Percentiles rank a stretch among this genome's conserved stretches.
phyloP scores from a whole-genome alignment of 768 basidiomycete genomes.

The Serendipita indica region DNA sequence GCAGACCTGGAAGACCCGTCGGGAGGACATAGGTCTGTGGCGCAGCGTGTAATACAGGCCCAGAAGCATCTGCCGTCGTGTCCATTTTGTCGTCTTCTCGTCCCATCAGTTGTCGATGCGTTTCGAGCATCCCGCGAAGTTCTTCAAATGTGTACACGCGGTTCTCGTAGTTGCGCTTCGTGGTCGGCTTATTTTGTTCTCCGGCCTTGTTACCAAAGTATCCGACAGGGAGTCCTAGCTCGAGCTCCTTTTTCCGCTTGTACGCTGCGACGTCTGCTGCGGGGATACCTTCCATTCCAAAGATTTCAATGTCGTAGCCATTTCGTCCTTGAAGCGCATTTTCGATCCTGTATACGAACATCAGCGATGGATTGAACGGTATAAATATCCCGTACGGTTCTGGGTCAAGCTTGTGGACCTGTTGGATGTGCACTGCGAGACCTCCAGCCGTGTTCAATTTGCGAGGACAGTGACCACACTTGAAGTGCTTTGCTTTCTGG shows the following conservation, averaged over 20 bases:
- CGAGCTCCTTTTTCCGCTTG: constrained; percentile 88
- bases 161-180: constrained; percentile 35
- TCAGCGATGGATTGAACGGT: not conserved
- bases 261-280: constrained; percentile 90
- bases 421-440: constrained; percentile 93
- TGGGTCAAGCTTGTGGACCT: constrained; percentile 97
- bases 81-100: constrained; percentile 26
- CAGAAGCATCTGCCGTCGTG: constrained; percentile 29
- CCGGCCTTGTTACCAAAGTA: constrained; percentile 6
- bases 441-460: constrained; percentile 95
- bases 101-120: constrained; percentile 89
- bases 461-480: constrained; percentile 89
- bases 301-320: constrained; percentile 97
- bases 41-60: constrained; percentile 57
- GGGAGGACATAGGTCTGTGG: constrained; percentile 51
- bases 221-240: constrained; percentile 71
- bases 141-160: constrained; percentile 67
- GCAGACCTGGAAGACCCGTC: constrained; percentile 23
- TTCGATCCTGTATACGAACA: constrained; percentile 47
- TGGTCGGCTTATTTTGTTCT: constrained; percentile 14
- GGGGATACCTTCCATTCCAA: constrained; percentile 98
- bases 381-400: constrained; percentile 49
- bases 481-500: constrained; percentile 99
- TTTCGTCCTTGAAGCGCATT: constrained; percentile 94
- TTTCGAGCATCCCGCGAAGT: constrained; percentile 67